These are phyloP conservation scores for Diaporthe velutina DNA, from an alignment of 2,329 filamentous ascomycete species.

Conservation along the genomic window DNA sequence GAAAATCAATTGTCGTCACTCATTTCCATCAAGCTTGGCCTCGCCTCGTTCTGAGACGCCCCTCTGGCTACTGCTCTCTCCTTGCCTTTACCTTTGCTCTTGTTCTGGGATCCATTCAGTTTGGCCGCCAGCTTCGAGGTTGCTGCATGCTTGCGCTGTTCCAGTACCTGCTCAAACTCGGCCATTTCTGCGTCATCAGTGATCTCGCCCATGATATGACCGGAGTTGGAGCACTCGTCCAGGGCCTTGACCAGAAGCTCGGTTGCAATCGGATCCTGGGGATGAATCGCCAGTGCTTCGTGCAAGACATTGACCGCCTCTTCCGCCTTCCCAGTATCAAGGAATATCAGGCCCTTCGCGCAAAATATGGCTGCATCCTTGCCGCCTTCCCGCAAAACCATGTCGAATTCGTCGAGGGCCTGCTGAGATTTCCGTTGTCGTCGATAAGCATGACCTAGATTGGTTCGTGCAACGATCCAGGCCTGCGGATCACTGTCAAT, in stretches of 20 bases:
- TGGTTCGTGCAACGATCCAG: constrained; percentile 87
- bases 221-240: constrained; percentile 65
- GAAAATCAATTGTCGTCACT: constrained; percentile 63
- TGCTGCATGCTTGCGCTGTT: constrained; percentile 60
- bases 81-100: constrained; percentile 58
- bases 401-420: constrained; percentile 85
- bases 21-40: constrained; percentile 67
- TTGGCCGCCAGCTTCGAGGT: constrained; percentile 48
- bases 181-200: constrained; percentile 48
- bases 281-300: constrained; percentile 82
- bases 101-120: constrained; percentile 46
- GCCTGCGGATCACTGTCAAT: constrained; percentile 86
- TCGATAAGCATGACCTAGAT: constrained; percentile 89
- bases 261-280: constrained; percentile 85
- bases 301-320: constrained; percentile 88
- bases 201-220: constrained; percentile 42
- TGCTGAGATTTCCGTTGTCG: constrained; percentile 77
- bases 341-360: constrained; percentile 85
- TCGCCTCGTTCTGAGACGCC: constrained; percentile 50
- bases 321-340: constrained; percentile 80
- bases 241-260: constrained; percentile 82
- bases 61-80: constrained; percentile 55
- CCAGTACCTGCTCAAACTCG: constrained; percentile 66
- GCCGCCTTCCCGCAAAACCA: constrained; percentile 85
- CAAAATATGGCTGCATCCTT: constrained; percentile 84